Evolutionary conservation across 2,329 filamentous ascomycete genomes (phyloP), one percentile per base, ranked within the genome.

Genomic region (Talaromyces sp.): DNA sequence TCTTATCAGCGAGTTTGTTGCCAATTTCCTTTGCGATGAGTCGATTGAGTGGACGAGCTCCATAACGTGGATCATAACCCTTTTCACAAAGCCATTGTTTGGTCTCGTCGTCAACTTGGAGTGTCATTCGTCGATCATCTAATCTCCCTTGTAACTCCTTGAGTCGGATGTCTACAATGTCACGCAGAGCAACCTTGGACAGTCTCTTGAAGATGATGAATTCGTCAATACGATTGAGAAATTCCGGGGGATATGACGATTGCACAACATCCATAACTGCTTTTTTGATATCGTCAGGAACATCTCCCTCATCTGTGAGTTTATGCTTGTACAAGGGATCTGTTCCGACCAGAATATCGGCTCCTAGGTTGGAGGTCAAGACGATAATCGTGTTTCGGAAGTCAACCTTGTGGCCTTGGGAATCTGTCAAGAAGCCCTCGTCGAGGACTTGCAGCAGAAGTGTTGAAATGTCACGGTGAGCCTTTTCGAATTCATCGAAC

Each of bases 401-500:
- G 76, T 98, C 95, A 67, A 99, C 90, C 78, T 95, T 97, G 82
- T 97, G 93, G 36, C 95, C 95, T 79, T 98, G 94, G 0, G 92
- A 89, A 75, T 98, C 95, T 0, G 94, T 98, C 59, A 99, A 85
- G 81, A 95, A 97, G 2, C 95, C 95, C 76, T 98, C 95, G 74
- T 98, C 95, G 0, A 99, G 86, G 0, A 98, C 94, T 77, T 98
- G 95, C 3, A 99, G 86, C 3, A 99, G 85, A 2, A 99, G 83
- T 0, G 93, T 90, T 0, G 92, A 96, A 69, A 98, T 97, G 72
- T 99, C 95, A 63, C 92, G 89, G 75, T 98, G 95, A 0, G 94
- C 95, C 76, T 99, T 98, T 75, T 99, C 95, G 71, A 97, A 98
- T 76, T 98, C 95, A 76, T 99, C 95, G 71, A 99, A 96, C 1